These are phyloP conservation scores for Chlorella sp. DNA, from an alignment of 139 green algal genomes.

Conservation along the genomic window DNA sequence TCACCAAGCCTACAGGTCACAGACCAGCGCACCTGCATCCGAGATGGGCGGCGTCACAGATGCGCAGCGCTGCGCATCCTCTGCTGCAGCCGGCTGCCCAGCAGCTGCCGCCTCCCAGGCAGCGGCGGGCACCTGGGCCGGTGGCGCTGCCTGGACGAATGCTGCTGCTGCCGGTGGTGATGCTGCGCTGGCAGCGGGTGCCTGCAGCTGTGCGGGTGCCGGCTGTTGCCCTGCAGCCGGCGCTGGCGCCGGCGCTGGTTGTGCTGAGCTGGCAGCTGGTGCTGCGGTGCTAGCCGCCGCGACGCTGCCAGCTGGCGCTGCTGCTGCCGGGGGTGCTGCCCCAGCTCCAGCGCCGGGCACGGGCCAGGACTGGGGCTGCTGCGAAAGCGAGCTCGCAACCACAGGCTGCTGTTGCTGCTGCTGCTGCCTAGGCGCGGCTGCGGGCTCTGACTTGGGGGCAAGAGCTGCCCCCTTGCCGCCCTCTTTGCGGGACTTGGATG, in stretches of 20 bases:
- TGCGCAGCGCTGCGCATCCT: neutral
- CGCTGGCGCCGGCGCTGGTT: neutral
- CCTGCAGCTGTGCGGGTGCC: neutral
- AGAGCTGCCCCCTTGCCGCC: neutral
- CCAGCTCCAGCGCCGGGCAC: neutral
- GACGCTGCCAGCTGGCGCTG: neutral
- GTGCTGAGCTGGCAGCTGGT: neutral
- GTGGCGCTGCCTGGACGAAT: neutral
- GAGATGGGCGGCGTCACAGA: constrained; percentile 29
- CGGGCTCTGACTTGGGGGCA: neutral
- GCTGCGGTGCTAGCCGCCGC: neutral
- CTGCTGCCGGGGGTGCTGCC: neutral
- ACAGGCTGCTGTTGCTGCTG: neutral
- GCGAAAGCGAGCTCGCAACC: neutral
- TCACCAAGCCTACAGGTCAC: neutral
- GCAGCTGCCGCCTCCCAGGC: neutral
- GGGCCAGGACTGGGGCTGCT: constrained; percentile 15
- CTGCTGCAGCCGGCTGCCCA: neutral
- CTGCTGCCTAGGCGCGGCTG: neutral
- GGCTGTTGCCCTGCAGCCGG: neutral
- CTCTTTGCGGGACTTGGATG: neutral
- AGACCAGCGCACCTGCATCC: neutral
- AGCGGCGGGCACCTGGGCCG: neutral
- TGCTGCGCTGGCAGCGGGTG: neutral
- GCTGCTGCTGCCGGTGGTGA: neutral